Conservation (phyloP, 2,329 filamentous ascomycete genomes). For the Coniochaeta sp. region DNA sequence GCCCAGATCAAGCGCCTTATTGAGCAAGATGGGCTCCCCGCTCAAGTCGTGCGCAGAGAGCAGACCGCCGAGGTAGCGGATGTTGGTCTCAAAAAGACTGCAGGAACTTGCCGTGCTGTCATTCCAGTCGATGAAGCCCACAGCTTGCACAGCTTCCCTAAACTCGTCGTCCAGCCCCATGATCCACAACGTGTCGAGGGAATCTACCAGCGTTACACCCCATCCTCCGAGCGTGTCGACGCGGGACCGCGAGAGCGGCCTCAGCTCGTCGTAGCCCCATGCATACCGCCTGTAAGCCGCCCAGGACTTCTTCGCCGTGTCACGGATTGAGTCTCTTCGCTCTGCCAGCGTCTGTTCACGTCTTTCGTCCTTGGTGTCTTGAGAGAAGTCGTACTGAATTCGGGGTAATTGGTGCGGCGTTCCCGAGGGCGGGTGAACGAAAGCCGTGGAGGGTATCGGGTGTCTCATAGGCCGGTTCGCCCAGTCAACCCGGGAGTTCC, state of each 20-base stretch:
- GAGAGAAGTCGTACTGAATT: conserved; percentile 35
- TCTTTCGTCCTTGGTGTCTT: conserved; percentile 26
- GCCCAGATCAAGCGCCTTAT: conserved; percentile 44
- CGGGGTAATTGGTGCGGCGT: conserved; percentile 19
- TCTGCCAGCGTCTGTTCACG: conserved; percentile 24
- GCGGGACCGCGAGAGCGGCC: conserved; percentile 37
- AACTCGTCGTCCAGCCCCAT: conserved; percentile 52
- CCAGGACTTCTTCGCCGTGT: conserved; percentile 38
- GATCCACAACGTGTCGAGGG: conserved; percentile 51
- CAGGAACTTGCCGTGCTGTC: conserved; percentile 36
- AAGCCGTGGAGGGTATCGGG: conserved; percentile 11
- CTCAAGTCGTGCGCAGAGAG: conserved; percentile 45
- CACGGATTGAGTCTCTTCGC: conserved; percentile 28
- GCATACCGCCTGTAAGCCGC: conserved; percentile 44
- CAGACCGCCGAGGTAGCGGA: conserved; percentile 45
- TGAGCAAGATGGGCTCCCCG: conserved; percentile 33
- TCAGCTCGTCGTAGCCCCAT: conserved; percentile 49
- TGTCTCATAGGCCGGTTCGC: conserved; percentile 13
- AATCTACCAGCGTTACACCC: conserved; percentile 52
- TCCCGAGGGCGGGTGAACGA: conserved; percentile 24
- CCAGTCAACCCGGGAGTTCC: conserved; percentile 20
- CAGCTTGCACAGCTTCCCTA: conserved; percentile 36
- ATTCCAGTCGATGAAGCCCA: conserved; percentile 48
- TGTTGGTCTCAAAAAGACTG: conserved; percentile 57
- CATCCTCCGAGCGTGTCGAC: conserved; percentile 45